Base-by-base conservation (phyloP, 331 rosid species). In the Acacia pycnantha region DNA sequence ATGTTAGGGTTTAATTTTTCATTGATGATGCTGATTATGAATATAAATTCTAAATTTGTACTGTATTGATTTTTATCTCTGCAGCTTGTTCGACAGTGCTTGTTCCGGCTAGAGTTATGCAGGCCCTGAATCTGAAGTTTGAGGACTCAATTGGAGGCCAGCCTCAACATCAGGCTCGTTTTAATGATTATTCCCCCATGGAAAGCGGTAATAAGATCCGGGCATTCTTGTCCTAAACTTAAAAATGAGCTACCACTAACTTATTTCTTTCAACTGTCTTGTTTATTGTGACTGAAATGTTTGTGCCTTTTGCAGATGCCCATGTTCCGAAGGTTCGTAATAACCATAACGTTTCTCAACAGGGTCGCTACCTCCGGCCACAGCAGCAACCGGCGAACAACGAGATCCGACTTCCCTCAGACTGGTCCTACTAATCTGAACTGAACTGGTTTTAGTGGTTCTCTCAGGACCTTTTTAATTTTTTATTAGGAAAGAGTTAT, bases 381-480 rank as follows among this genome's bases (percentile, higher is more conserved):
- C 76, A 46, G 61, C 82, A 35, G 51, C 81, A 72, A 37, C 79
- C 58, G 10, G 76, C 47, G 77, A 89, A 61, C 83, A 88, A 84
- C 29, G 97, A 91, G 79, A 85, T 93, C 62, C 82, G 85, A 77
- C 86, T 94, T 16, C 98, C 98, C 8, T 88, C 84, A 47, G 98
- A 94, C 51, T 94, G 97, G 98, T 90, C 92, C 53, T 94, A 94
- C 54, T 93, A 83, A 89, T 31, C 59, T 33, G 24, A 4, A 6
- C 61, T 41, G 24, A 4, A 5, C 9, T 22, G 21, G 22, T 2
- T 11, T 6, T 31, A 65, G 73, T 65, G 73, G 58, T 41, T 78
- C 66, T 51, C 48, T 29, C 13, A 31, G 68, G 48, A 35, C 3
- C 3, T 46, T 8, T 6, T 8, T 12, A 5, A 50, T 81, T 47